A percentile compares a stretch with the other conserved stretches of the same genome.
Conservation (phyloP, 345 rosid species). For the Gossypium thurberi region DNA sequence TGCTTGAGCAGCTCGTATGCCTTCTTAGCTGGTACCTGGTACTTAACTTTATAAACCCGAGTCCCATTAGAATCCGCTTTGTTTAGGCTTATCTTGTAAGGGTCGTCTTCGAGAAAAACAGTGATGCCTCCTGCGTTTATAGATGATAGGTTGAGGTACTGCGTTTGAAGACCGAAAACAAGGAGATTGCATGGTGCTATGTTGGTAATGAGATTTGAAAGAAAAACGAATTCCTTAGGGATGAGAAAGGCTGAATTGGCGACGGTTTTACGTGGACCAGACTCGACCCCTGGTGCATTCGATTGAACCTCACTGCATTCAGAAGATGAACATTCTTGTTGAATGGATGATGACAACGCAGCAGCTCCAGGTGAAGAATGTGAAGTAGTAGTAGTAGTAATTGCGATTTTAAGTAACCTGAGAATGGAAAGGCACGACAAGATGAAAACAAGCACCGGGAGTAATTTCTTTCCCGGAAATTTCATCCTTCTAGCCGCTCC, state of each 20-base stretch:
- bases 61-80: conserved; percentile 32
- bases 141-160: conserved; percentile 48
- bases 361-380: conserved; percentile 24
- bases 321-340: conserved; percentile 19
- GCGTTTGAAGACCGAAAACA: conserved; percentile 54
- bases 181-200: conserved; percentile 81
- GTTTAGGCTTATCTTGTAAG: conserved; percentile 34
- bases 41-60: conserved; percentile 44
- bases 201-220: conserved; percentile 35
- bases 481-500: conserved; percentile 40
- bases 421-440: conserved; percentile 55
- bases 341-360: conserved; percentile 27
- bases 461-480: conserved; percentile 45
- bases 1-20: conserved; percentile 70
- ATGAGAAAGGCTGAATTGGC: conserved; percentile 27
- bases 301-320: conserved; percentile 21
- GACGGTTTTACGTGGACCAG: conserved; percentile 6
- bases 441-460: conserved; percentile 55
- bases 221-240: conserved; percentile 56
- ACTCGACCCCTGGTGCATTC: not conserved
- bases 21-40: conserved; percentile 45
- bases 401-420: conserved; percentile 47
- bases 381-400: conserved; percentile 47
- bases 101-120: conserved; percentile 61
- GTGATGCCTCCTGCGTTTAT: conserved; percentile 61